A percentile compares a stretch with the other conserved stretches of the same genome.
These are phyloP conservation scores for Komagataella ulmi DNA, from an alignment of 805 yeast genomes.

Conservation along the genomic window DNA sequence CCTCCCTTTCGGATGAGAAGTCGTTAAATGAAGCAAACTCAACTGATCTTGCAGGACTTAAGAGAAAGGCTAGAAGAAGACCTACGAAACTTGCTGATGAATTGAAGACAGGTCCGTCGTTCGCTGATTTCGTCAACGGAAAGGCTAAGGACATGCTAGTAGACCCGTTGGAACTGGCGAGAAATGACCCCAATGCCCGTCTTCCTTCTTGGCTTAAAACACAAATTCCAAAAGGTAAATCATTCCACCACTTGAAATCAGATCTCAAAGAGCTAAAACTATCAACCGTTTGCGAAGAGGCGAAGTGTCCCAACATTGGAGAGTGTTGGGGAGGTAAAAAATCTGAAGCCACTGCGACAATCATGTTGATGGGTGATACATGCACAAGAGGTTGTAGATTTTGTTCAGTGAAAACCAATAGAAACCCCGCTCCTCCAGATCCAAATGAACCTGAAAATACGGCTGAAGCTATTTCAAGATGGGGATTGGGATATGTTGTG, in stretches of 20 bases:
- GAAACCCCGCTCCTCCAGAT: constrained; percentile 81
- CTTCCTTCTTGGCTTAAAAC: constrained; percentile 91
- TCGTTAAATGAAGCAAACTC: neutral
- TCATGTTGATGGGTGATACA: constrained; percentile 96
- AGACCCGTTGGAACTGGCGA: constrained; percentile 71
- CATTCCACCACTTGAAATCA: constrained; percentile 64
- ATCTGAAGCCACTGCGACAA: constrained; percentile 91
- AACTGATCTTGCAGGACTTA: neutral
- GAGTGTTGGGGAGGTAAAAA: constrained; percentile 99
- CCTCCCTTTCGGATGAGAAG: neutral
- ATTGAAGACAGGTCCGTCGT: constrained; percentile 78
- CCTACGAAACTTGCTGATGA: constrained; percentile 54
- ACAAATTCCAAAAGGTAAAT: constrained; percentile 91
- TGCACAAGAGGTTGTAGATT: constrained; percentile 99
- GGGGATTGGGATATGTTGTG: constrained; percentile 98
- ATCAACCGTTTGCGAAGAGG: constrained; percentile 97
- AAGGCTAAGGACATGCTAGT: constrained; percentile 51
- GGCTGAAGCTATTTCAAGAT: constrained; percentile 90
- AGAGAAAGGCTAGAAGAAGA: constrained; percentile 24
- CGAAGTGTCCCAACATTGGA: constrained; percentile 98
- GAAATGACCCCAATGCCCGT: constrained; percentile 55
- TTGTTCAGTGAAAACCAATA: constrained; percentile 89
- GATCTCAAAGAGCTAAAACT: constrained; percentile 83
- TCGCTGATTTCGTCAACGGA: constrained; percentile 82
- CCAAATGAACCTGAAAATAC: constrained; percentile 97